Conservation (phyloP, 2,329 filamentous ascomycete genomes). For the Xylaria sp. region DNA sequence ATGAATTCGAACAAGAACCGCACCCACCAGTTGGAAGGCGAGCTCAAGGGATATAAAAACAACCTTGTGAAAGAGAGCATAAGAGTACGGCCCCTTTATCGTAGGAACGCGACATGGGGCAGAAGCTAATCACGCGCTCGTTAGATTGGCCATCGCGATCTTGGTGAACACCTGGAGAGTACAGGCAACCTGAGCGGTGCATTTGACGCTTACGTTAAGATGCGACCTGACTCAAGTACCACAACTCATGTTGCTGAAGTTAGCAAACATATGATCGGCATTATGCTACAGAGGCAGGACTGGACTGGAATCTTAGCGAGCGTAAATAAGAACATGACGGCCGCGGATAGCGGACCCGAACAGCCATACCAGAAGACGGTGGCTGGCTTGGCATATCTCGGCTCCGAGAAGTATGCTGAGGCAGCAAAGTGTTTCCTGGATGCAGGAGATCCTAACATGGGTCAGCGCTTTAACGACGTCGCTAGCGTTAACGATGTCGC, state of each 20-base stretch:
- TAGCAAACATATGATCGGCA: slow-evolving; percentile 78
- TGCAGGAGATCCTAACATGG: slow-evolving; percentile 62
- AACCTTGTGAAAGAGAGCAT: slow-evolving; percentile 98
- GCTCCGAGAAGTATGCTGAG: slow-evolving; percentile 60
- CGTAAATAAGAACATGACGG: slow-evolving; percentile 63
- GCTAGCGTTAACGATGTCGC: slow-evolving; percentile 88
- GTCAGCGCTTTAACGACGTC: slow-evolving; percentile 72
- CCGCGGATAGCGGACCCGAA: slow-evolving; percentile 59
- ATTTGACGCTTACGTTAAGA: slow-evolving; percentile 80
- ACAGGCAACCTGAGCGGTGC: slow-evolving; percentile 79
- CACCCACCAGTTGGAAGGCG: slow-evolving; percentile 79
- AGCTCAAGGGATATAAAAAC: slow-evolving; percentile 93
- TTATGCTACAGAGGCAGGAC: slow-evolving; percentile 79
- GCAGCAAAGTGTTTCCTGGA: slow-evolving; percentile 78
- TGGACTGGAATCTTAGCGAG: slow-evolving; percentile 75
- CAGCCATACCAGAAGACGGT: slow-evolving; percentile 64
- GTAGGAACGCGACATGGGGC: neutral
- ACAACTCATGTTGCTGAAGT: slow-evolving; percentile 86
- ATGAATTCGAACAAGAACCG: slow-evolving; percentile 74
- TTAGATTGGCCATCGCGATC: slow-evolving; percentile 93
- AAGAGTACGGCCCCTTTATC: slow-evolving; percentile 64
- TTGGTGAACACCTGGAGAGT: slow-evolving; percentile 83
- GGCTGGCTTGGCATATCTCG: slow-evolving; percentile 61
- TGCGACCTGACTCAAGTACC: slow-evolving; percentile 90
- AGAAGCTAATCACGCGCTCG: slow-evolving; percentile 8